Base-by-base conservation (phyloP, 2,329 filamentous ascomycete genomes). In the Dothistroma septosporum region DNA sequence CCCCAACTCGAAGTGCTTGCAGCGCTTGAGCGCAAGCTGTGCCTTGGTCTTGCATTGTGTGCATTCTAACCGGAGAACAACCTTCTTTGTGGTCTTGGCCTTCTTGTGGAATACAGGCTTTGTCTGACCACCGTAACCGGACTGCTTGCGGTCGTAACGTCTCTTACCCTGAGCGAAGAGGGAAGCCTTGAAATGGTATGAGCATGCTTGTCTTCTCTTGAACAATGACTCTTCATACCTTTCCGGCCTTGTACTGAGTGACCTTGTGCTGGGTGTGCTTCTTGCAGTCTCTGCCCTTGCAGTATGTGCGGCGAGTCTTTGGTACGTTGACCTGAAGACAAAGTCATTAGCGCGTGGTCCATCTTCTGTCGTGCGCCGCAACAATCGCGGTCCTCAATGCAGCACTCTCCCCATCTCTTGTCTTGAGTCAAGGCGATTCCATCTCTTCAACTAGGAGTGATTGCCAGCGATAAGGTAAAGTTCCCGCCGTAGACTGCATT, bases 21-120 rank as follows among this genome's bases (percentile, higher is more conserved):
- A 99, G 79, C 94, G 91, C 90, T 99, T 99, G 82, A 99, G 85
- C 74, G 94, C 87, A 77, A 99, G 86, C 85, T 99, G 92, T 81
- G 87, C 88, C 89, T 97, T 97, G 80, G 91, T 88, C 90, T 97
- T 97, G 91, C 94, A 99, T 74, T 83, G 80, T 77, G 91, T 93
- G 86, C 94, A 99, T 82, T 99, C 94, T 81, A 99, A 84, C 85
- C 94, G 88, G 82, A 99, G 85, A 76, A 99, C 95, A 75, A 99
- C 90, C 89, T 99, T 99, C 91, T 99, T 99, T 79, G 94, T 99
- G 74, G 94, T 99, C 90, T 99, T 99, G 73, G 94, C 94, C 86
- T 97, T 97, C 89, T 97, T 99, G 91, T 97, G 94, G 90, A 97
- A 99, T 78, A 99, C 92, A 75, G 95, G 94, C 86, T 99, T 99